A percentile compares a stretch with the other conserved stretches of the same genome.
phyloP scores from a whole-genome alignment of 441 rosid species.

The Jatropha multifida region DNA sequence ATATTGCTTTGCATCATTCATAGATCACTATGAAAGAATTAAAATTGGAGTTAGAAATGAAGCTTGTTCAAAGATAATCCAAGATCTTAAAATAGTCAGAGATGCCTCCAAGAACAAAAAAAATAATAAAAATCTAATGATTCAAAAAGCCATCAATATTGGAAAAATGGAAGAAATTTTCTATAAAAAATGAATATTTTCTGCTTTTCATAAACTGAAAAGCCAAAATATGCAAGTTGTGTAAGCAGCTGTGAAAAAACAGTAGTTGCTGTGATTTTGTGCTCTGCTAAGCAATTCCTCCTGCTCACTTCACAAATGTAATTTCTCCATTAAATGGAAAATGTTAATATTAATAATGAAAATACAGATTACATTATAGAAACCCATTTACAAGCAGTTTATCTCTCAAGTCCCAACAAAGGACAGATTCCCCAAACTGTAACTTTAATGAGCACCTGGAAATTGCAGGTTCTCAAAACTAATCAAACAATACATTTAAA shows the following conservation, averaged over 20 bases:
- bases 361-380: not conserved
- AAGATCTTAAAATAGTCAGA: not conserved
- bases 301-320: not conserved
- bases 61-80: not conserved
- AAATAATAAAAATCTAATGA: not conserved
- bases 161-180: not conserved
- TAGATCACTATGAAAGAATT: not conserved
- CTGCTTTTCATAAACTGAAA: not conserved
- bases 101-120: not conserved
- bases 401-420: not conserved
- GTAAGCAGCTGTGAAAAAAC: not conserved
- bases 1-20: conserved; percentile 11
- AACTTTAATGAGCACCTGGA: not conserved
- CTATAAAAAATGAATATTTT: not conserved
- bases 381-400: not conserved
- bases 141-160: not conserved
- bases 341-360: not conserved
- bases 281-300: not conserved
- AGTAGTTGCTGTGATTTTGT: not conserved
- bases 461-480: not conserved
- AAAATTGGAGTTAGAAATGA: not conserved
- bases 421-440: not conserved
- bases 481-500: not conserved
- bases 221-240: not conserved
- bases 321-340: not conserved